A percentile compares a stretch with the other conserved stretches of the same genome.
Conservation (phyloP, 1,284 basidiomycete genomes). For the Veloporphyrellus conicus region DNA sequence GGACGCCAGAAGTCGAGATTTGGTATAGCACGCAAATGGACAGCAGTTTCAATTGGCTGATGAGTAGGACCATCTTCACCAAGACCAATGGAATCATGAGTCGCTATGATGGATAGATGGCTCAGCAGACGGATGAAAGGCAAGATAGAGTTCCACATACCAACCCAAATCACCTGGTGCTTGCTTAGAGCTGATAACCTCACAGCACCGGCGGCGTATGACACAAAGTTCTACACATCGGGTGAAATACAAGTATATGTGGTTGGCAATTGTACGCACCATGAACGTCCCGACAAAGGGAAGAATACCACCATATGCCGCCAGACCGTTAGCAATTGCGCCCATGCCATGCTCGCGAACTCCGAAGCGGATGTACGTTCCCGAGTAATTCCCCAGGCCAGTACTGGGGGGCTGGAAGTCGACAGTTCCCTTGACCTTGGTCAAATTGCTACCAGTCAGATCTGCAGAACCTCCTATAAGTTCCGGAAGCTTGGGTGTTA, state of each 20-base stretch:
- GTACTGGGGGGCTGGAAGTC: constrained; percentile 93
- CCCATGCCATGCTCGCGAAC: constrained; percentile 98
- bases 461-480: constrained; percentile 89
- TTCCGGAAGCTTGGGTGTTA: constrained; percentile 77
- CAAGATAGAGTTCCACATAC: constrained; percentile 46
- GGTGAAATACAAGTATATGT: constrained; percentile 8
- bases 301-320: constrained; percentile 81
- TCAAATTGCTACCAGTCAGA: constrained; percentile 89
- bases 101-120: constrained; percentile 44
- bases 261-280: constrained; percentile 38
- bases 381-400: constrained; percentile 78
- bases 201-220: constrained; percentile 89
- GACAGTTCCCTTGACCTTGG: constrained; percentile 73
- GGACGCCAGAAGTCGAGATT: constrained; percentile 91
- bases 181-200: constrained; percentile 86
- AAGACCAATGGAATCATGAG: constrained; percentile 87
- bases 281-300: constrained; percentile 88
- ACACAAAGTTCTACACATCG: constrained; percentile 81
- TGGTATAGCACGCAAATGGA: constrained; percentile 83
- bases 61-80: constrained; percentile 97
- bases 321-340: constrained; percentile 87
- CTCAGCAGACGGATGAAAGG: neutral
- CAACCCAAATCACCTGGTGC: constrained; percentile 90
- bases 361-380: constrained; percentile 93
- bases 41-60: constrained; percentile 88